phyloP scores from a whole-genome alignment of 306 rosid species.

The Potentilla sterilis region DNA sequence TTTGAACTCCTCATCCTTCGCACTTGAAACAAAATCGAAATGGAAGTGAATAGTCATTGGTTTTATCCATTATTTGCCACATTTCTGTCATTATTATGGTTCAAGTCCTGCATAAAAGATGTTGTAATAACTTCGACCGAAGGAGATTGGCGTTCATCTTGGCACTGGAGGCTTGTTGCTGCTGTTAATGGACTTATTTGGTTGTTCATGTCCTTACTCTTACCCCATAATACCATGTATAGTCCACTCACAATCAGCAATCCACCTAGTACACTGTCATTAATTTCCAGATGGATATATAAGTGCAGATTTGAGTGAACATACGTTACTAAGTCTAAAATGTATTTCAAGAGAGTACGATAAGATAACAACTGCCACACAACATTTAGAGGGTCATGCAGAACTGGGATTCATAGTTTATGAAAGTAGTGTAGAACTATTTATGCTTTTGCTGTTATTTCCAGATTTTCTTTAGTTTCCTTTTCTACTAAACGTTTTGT shows the following conservation, averaged over 20 bases:
- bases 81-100: not conserved
- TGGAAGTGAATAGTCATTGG: not conserved
- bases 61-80: not conserved
- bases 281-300: not conserved
- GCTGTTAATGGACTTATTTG: not conserved
- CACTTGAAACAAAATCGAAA: not conserved
- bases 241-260: conserved; percentile 7
- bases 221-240: conserved; percentile 12
- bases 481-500: too few relatives aligned
- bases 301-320: not conserved
- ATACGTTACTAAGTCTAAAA: too few relatives aligned
- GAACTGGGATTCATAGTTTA: not conserved
- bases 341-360: too few relatives aligned
- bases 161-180: not conserved
- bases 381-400: not conserved
- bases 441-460: too few relatives aligned
- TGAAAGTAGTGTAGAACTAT: not conserved
- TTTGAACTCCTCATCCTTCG: not conserved
- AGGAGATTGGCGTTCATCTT: not conserved
- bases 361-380: too few relatives aligned
- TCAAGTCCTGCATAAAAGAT: not conserved
- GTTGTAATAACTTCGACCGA: not conserved
- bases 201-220: not conserved
- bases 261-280: conserved; percentile 2
- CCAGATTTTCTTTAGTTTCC: not conserved